Conservation (phyloP, 2,329 filamentous ascomycete species). For the Fusarium drepaniforme region DNA sequence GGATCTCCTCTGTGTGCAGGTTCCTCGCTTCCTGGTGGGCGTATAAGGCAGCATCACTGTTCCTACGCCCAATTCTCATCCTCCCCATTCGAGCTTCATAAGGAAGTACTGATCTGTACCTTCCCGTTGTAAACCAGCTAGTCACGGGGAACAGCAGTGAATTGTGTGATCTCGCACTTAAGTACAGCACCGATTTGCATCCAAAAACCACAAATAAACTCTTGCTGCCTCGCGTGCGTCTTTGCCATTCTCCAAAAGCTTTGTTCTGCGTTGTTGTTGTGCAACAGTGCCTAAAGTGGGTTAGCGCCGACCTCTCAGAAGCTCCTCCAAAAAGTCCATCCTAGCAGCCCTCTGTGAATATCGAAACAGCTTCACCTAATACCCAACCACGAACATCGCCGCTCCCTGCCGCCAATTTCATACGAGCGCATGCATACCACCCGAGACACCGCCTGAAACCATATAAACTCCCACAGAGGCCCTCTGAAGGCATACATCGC, state of each 20-base stretch:
- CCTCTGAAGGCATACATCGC: conserved; percentile 1
- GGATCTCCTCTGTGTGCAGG: not conserved
- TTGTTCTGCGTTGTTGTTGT: conserved; percentile 2
- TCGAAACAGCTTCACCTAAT: conserved; percentile 21
- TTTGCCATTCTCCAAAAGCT: not conserved
- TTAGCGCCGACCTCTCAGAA: conserved; percentile 33
- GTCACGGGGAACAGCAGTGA: not conserved
- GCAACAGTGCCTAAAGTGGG: conserved; percentile 28
- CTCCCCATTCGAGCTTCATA: no score
- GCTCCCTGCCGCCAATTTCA: not conserved
- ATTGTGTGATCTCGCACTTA: not conserved
- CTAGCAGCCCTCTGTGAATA: conserved; percentile 20
- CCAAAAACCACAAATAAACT: not conserved
- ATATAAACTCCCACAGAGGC: not conserved
- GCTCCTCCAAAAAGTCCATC: conserved; percentile 44
- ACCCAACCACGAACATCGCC: not conserved
- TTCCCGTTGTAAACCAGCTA: not conserved
- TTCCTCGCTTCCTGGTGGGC: not conserved
- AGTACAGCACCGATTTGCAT: not conserved
- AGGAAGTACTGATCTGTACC: not conserved
- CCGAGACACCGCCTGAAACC: not conserved
- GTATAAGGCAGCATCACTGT: not conserved
- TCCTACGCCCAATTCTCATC: no score
- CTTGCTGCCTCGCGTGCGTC: not conserved
- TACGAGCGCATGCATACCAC: not conserved